Percentiles rank a stretch among this genome's conserved stretches.
Evolutionary conservation across 352 stramenopile species (phyloP).

Genomic region (Phytophthora podocarpi): DNA sequence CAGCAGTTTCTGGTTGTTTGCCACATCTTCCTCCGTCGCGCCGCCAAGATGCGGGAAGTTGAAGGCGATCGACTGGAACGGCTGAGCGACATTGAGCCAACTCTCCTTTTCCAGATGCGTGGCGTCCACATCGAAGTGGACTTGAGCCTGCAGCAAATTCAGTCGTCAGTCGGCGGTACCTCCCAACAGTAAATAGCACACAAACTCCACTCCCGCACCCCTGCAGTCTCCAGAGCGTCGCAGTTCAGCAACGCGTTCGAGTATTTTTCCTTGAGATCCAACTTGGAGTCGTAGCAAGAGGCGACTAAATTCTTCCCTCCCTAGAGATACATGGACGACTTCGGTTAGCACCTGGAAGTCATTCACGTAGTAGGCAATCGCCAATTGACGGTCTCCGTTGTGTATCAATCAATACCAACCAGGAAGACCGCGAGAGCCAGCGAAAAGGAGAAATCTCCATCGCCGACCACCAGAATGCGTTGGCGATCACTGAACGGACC

Average conservation of each 20-base stretch:
- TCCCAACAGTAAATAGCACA: too few species aligned
- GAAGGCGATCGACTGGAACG: constrained; percentile 80
- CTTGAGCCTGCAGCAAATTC: constrained; percentile 40
- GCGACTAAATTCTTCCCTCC: constrained; percentile 69
- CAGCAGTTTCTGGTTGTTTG: constrained; percentile 83
- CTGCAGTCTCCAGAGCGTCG: constrained; percentile 73
- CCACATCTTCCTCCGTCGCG: constrained; percentile 80
- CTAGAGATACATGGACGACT: constrained; percentile 16
- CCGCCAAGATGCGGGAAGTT: constrained; percentile 89
- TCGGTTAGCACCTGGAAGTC: constrained; percentile 3
- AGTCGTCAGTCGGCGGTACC: neutral
- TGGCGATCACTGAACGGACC: constrained; percentile 78
- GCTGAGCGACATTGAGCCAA: constrained; percentile 47
- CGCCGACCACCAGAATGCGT: constrained; percentile 82
- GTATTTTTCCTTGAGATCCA: constrained; percentile 78
- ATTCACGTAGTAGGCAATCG: too few species aligned
- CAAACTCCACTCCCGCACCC: constrained; percentile 31
- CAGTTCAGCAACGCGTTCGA: constrained; percentile 66
- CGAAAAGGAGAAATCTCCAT: constrained; percentile 88
- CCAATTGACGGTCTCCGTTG: neutral
- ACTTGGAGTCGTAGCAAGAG: constrained; percentile 79
- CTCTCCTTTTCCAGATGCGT: constrained; percentile 63
- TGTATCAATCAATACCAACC: constrained; percentile 34
- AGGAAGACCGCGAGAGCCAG: constrained; percentile 75
- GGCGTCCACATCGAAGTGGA: constrained; percentile 74